Evolutionary conservation across 495 filamentous ascomycete species (phyloP), one percentile per base, ranked within the genome.

Genomic region (Xylaria castorea): DNA sequence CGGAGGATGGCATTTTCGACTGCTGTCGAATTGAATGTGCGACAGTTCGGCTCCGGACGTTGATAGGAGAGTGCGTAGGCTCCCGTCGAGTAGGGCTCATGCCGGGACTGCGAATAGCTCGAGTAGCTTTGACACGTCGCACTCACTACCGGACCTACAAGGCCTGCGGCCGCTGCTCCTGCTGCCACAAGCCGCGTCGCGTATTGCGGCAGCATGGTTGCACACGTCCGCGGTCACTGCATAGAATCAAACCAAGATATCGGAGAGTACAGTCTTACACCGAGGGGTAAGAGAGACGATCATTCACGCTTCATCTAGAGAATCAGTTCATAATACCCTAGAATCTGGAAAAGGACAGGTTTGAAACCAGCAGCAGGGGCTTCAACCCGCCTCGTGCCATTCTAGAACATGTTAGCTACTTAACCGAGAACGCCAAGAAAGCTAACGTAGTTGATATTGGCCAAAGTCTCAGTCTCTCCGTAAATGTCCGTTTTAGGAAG

Each of bases 21-120:
- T 20, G 77, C 77, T 11, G 81, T 84, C 27, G 85, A 87, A 61
- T 81, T 81, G 79, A 90, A 91, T 0, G 85, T 90, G 4, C 89
- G 86, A 76, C 89, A 91, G 73, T 81, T 81, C n/a, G 82, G 79
- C 12, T 79, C 76, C 3, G 89, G 89, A 18, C 89, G 86, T 63
- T 87, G 84, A 55, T 84, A 89, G 9, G 89, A 85, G 73, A 91
- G 83, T 72, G 81, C 71, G 73, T 84, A 83, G 57, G 74, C 76
- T 20, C 84, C 84, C 25, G 75, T 69, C 40, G 84, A 83, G n/a
- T 70, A 66, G 30, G 84, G 83, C 11, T 75, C 78, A 22, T 85
- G 80, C 75, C 73, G 71, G 42, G 46, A 53, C 12, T 72, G 71
- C 11, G 77, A 76, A 42, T 70, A 76, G 53, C 66, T 74, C 58